phyloP scores from a whole-genome alignment of 2,329 filamentous ascomycete species.

The Aspergillus arachidicola region DNA sequence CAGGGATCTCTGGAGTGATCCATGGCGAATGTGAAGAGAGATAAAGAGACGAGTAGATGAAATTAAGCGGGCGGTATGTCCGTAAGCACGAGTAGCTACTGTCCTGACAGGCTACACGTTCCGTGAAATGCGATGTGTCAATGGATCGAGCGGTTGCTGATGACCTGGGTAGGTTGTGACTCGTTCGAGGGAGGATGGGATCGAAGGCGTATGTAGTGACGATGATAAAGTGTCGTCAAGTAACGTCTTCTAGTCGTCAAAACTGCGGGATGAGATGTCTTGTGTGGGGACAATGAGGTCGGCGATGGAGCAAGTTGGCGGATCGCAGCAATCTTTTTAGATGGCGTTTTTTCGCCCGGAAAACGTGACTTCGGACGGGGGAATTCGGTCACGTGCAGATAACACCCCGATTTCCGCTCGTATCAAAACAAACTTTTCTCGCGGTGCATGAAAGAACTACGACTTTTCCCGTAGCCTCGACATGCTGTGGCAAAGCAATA shows the following conservation, averaged over 20 bases:
- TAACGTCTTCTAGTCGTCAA: neutral
- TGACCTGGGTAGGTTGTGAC: neutral
- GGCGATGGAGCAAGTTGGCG: constrained; percentile 17
- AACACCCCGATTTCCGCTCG: constrained; percentile 17
- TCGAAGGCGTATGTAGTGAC: neutral
- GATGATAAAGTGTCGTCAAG: neutral
- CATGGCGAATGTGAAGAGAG: constrained; percentile 54
- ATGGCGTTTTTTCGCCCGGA: constrained; percentile 26
- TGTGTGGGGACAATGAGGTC: constrained; percentile 13
- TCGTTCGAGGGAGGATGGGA: neutral
- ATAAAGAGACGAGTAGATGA: constrained; percentile 4
- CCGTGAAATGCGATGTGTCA: constrained; percentile 4
- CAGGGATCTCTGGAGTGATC: constrained; percentile 97
- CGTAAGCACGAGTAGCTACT: constrained; percentile 11
- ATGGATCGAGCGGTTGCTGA: constrained; percentile 5
- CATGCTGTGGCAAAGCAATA: constrained; percentile 1
- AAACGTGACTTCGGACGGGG: constrained; percentile 23
- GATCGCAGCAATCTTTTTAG: constrained; percentile 22
- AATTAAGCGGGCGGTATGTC: constrained; percentile 1
- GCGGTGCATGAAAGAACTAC: neutral
- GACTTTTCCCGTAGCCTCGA: constrained; percentile 4
- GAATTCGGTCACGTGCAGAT: constrained; percentile 18
- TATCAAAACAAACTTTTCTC: constrained; percentile 17
- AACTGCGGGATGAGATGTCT: neutral
- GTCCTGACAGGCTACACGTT: constrained; percentile 14